These are phyloP conservation scores for Pleurotus djamor DNA, from an alignment of 768 basidiomycete genomes.

Conservation along the genomic window DNA sequence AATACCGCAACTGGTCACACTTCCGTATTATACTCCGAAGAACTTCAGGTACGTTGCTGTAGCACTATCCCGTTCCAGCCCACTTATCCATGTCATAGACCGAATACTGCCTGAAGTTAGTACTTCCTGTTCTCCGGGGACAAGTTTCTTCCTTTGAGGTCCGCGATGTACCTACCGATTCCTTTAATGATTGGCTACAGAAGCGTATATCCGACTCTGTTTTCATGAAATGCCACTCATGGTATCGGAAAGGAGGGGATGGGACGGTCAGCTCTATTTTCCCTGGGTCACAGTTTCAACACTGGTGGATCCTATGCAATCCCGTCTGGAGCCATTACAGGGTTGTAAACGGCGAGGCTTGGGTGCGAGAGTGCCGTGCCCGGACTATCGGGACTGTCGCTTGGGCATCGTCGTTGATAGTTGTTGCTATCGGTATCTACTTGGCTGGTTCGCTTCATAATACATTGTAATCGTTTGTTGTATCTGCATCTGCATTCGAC, in stretches of 20 bases:
- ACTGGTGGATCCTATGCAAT: conserved; percentile 32
- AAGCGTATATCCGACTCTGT: conserved; percentile 27
- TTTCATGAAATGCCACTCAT: conserved; percentile 31
- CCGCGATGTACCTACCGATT: conserved; percentile 26
- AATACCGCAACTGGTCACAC: conserved; percentile 43
- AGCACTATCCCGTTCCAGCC: no score
- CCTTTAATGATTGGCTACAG: conserved; percentile 38
- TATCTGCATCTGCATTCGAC: no score
- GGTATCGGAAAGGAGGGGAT: conserved; percentile 24
- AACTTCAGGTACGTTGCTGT: conserved; percentile 30
- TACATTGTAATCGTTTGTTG: neutral
- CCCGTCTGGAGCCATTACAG: conserved; percentile 31
- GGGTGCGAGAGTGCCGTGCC: neutral
- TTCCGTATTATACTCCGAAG: conserved; percentile 40
- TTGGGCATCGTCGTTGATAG: neutral
- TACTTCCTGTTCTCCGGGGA: conserved; percentile 35
- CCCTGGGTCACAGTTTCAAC: conserved; percentile 26
- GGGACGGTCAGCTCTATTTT: conserved; percentile 25
- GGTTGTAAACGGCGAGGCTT: conserved; percentile 11
- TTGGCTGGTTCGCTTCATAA: neutral
- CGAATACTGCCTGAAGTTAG: conserved; percentile 37
- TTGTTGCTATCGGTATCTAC: neutral
- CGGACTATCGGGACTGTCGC: neutral
- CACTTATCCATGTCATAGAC: conserved; percentile 21
- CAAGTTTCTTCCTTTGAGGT: conserved; percentile 32